Evolutionary conservation across 306 rosid species (phyloP).

Genomic region (Quercus agrifolia): DNA sequence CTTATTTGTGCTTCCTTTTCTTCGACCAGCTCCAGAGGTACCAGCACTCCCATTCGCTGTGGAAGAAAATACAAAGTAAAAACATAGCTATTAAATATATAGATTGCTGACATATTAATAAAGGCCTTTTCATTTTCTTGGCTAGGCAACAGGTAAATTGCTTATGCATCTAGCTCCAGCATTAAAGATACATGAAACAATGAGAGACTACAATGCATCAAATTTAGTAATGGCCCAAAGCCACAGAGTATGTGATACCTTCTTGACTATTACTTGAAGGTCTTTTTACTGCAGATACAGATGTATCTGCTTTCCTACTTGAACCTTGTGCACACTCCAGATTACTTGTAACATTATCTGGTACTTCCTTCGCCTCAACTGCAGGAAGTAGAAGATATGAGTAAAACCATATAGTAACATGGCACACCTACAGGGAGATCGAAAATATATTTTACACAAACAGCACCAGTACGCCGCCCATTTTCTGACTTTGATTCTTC

Average conservation of each 20-base stretch:
- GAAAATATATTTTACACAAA: conserved; percentile 9
- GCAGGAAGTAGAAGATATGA: conserved; percentile 32
- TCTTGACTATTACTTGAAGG: conserved; percentile 50
- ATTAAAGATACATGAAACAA: conserved; percentile 8
- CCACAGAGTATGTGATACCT: conserved; percentile 42
- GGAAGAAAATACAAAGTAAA: conserved; percentile 14
- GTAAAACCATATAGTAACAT: conserved; percentile 17
- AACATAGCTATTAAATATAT: not conserved
- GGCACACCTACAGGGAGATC: conserved; percentile 8
- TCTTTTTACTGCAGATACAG: conserved; percentile 64
- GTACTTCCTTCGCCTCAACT: conserved; percentile 49
- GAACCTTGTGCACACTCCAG: conserved; percentile 34
- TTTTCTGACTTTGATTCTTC: conserved; percentile 41
- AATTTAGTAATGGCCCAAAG: conserved; percentile 3
- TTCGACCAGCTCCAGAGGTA: conserved; percentile 33
- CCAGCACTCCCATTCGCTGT: conserved; percentile 44
- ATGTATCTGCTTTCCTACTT: conserved; percentile 30
- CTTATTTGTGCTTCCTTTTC: conserved; percentile 59
- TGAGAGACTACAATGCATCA: conserved; percentile 14
- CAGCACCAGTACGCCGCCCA: conserved; percentile 42
- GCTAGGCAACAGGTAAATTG: conserved; percentile 4
- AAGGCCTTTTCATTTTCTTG: not conserved
- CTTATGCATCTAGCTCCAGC: conserved; percentile 2
- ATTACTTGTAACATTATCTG: conserved; percentile 21
- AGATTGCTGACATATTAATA: not conserved